Conservation (phyloP, 106 monocot species). For the Phalaenopsis aphrodite region DNA sequence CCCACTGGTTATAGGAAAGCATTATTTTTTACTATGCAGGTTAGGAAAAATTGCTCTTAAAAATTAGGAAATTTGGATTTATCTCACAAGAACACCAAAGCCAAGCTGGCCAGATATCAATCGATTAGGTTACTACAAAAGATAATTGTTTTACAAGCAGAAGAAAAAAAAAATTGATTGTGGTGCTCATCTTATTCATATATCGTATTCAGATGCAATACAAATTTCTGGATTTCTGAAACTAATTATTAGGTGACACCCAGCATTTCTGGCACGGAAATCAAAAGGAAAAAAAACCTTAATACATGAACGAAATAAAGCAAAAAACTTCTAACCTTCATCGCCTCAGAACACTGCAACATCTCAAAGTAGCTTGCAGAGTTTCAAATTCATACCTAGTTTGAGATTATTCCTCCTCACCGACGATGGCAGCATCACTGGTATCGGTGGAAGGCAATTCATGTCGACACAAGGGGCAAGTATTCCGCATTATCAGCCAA, state of each 20-base stretch:
- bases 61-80: no score
- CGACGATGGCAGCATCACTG: slow-evolving; percentile 13
- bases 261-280: background rate
- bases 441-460: slow-evolving; percentile 76
- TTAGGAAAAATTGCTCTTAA: no score
- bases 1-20: no score
- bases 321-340: background rate
- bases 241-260: background rate
- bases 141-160: background rate
- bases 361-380: slow-evolving; percentile 14
- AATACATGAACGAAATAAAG: background rate
- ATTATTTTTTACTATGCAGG: no score
- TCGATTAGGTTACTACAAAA: background rate
- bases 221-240: background rate
- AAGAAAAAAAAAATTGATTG: background rate
- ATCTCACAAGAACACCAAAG: background rate
- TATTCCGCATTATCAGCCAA: slow-evolving; percentile 72
- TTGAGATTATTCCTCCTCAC: background rate
- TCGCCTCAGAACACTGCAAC: background rate
- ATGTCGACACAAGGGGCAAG: slow-evolving; percentile 79
- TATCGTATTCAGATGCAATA: background rate
- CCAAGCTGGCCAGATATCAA: background rate
- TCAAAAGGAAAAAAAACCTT: no score
- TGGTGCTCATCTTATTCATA: background rate
- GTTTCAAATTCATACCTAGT: slow-evolving; percentile 42